Evolutionary conservation across 202 grass and related monocot species (phyloP).

Genomic region (Miscanthus sacchariflorus): DNA sequence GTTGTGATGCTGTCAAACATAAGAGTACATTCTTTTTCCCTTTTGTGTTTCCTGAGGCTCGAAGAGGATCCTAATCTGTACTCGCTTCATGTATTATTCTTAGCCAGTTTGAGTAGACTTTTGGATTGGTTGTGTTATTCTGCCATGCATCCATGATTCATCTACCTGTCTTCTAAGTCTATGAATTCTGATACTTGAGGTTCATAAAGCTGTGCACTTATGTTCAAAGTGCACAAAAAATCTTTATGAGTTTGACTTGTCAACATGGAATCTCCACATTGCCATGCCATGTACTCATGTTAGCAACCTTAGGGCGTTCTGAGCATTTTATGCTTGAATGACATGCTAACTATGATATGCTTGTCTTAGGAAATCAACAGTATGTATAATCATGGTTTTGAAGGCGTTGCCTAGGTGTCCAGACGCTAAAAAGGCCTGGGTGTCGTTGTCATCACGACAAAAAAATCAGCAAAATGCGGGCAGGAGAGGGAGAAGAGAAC

Average conservation of each 20-base stretch:
- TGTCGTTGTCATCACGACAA: too few relatives aligned
- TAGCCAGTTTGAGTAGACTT: conserved; percentile 1
- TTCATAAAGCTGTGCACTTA: neutral
- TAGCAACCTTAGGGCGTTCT: neutral
- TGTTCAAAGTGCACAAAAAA: neutral
- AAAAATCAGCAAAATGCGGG: too few relatives aligned
- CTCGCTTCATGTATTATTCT: neutral
- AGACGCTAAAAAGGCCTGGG: neutral
- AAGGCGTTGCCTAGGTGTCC: neutral
- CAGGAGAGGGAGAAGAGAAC: too few relatives aligned
- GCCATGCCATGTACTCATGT: neutral
- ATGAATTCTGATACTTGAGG: neutral
- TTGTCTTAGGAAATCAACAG: neutral
- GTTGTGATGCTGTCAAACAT: conserved; percentile 6
- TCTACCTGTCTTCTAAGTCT: neutral
- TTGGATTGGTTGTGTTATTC: neutral
- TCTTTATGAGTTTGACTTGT: neutral
- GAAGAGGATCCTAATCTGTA: neutral
- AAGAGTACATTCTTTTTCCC: neutral
- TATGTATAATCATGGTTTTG: too few relatives aligned
- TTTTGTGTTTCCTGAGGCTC: neutral
- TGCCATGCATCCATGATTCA: neutral
- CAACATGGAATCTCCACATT: neutral
- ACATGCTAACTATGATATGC: neutral
- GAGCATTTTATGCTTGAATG: neutral